A percentile compares a stretch with the other conserved stretches of the same genome.
phyloP scores from a whole-genome alignment of 805 yeast species.

The Metschnikowia chrysomelidarum region DNA sequence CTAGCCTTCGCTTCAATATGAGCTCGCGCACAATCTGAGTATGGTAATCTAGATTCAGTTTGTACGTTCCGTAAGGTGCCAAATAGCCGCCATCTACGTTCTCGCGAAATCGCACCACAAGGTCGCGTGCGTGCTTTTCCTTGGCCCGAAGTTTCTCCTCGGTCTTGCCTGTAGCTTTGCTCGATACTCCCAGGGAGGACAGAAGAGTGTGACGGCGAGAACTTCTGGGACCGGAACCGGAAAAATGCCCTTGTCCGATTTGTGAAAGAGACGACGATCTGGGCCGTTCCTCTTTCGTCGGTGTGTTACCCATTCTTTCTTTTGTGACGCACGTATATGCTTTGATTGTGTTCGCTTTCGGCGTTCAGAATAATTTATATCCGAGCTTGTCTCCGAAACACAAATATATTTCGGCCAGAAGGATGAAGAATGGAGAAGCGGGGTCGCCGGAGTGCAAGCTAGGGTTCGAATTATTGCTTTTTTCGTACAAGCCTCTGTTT shows the following conservation, averaged over 20 bases:
- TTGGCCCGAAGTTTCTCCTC: conserved; percentile 50
- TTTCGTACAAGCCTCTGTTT: too few species aligned
- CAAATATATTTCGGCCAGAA: too few species aligned
- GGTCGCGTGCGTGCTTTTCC: conserved; percentile 53
- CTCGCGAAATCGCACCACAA: conserved; percentile 62
- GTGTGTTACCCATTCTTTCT: conserved; percentile 42
- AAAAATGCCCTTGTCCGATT: conserved; percentile 5
- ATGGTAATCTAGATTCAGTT: conserved; percentile 71
- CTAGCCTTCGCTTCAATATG: conserved; percentile 66
- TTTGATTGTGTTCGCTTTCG: neutral
- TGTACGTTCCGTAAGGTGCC: conserved; percentile 89
- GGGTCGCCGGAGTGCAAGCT: too few species aligned
- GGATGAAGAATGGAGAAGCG: too few species aligned
- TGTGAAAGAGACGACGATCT: conserved; percentile 19
- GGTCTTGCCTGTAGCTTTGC: conserved; percentile 8
- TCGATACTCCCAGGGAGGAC: conserved; percentile 12
- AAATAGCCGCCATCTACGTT: conserved; percentile 91
- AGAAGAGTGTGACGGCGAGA: conserved; percentile 16
- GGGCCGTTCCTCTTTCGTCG: conserved; percentile 41
- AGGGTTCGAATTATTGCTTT: too few species aligned
- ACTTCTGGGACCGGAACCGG: conserved; percentile 5
- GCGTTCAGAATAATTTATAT: neutral
- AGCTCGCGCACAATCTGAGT: conserved; percentile 68
- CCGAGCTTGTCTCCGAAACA: neutral
- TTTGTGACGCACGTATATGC: neutral